Conservation (phyloP, 2,329 filamentous ascomycete genomes). For the Aspergillus brunneoviolaceus region DNA sequence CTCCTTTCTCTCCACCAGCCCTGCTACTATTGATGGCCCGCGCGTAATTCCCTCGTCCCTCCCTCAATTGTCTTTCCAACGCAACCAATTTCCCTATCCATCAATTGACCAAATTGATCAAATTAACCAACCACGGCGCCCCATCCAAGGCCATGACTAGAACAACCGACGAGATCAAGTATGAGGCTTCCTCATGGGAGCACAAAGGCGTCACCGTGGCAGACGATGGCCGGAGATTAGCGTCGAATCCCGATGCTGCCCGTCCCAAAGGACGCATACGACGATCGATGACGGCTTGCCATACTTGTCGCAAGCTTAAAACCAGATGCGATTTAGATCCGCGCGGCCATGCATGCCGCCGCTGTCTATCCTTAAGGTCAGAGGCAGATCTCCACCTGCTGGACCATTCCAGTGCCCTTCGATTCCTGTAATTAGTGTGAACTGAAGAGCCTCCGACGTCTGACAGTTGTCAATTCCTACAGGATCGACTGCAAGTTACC, state of each 20-base stretch:
- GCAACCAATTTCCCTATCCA: not conserved
- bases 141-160: constrained; percentile 28
- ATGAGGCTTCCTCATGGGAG: constrained; percentile 28
- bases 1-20: constrained; percentile 8
- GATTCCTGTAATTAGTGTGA: not conserved
- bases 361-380: constrained; percentile 38
- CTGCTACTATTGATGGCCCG: constrained; percentile 2
- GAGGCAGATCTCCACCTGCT: not conserved
- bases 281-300: constrained; percentile 39
- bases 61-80: not conserved
- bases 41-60: constrained; percentile 1
- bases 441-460: not conserved
- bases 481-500: constrained; percentile 38
- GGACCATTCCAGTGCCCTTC: not conserved
- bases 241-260: constrained; percentile 18
- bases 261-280: constrained; percentile 36
- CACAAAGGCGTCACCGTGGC: constrained; percentile 25
- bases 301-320: constrained; percentile 40
- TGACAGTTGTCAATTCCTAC: constrained; percentile 11
- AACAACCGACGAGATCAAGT: constrained; percentile 22
- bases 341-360: constrained; percentile 37
- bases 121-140: constrained; percentile 10
- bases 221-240: constrained; percentile 25
- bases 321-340: constrained; percentile 38
- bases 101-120: constrained; percentile 10